A percentile compares a stretch with the other conserved stretches of the same genome.
Evolutionary conservation across 345 rosid genomes (phyloP).

Genomic region (Orychophragmus violaceus): DNA sequence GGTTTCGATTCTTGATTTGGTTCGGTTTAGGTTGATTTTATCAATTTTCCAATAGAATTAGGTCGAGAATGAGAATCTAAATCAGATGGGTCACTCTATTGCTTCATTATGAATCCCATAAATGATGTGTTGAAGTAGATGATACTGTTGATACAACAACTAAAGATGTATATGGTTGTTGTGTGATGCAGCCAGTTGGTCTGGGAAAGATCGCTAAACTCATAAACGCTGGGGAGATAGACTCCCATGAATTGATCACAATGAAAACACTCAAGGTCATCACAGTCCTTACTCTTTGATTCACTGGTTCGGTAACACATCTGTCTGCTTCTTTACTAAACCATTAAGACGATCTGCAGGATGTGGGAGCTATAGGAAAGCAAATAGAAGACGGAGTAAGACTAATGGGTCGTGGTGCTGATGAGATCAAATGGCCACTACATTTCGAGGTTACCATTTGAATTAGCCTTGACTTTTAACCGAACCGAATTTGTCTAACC

Average conservation of each 20-base stretch:
- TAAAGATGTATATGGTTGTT: constrained; percentile 1
- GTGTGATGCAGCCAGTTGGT: constrained; percentile 70
- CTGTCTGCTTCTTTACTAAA: constrained; percentile 10
- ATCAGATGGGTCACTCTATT: not conserved
- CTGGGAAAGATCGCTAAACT: constrained; percentile 84
- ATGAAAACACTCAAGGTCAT: constrained; percentile 92
- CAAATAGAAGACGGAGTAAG: constrained; percentile 92
- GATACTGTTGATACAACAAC: not conserved
- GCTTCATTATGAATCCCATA: not conserved
- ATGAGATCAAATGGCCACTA: constrained; percentile 88
- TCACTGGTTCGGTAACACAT: not conserved
- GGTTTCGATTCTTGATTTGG: too few relatives aligned
- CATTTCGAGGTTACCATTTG: constrained; percentile 64
- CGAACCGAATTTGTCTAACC: too few relatives aligned
- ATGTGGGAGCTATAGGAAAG: constrained; percentile 77
- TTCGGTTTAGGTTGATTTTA: too few relatives aligned
- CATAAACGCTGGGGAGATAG: constrained; percentile 85
- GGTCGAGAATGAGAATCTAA: not conserved
- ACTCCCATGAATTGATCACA: constrained; percentile 84
- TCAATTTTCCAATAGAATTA: too few relatives aligned
- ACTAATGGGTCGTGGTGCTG: constrained; percentile 89
- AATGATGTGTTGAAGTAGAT: not conserved
- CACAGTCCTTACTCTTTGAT: not conserved
- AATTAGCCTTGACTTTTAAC: too few relatives aligned
- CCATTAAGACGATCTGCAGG: constrained; percentile 30